Base-by-base conservation (phyloP, 352 stramenopile genomes). In the Pythium oligandrum region DNA sequence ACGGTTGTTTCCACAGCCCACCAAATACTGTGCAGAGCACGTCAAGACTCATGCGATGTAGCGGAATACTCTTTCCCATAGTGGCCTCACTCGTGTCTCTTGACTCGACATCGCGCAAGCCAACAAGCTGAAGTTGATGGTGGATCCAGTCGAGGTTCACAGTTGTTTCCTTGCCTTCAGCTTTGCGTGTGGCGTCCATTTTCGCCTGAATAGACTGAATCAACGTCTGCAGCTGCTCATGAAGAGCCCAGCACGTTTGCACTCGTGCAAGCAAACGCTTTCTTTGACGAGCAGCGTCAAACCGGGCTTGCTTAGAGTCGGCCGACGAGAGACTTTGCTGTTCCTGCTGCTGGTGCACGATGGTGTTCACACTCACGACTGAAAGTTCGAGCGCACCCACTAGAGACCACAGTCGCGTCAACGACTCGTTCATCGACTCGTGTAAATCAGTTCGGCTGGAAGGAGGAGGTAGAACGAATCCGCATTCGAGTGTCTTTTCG, bases 11-110 rank as follows among this genome's bases (percentile, higher is more conserved):
- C 63, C 57, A 76, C 6, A 78, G 54, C 12, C 63, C 60, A 60
- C 78, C 66, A 40, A 91, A 84, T 11, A 70, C 60, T 8, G 81
- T 55, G 43, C 73, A 83, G 11, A 78, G 46, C 5, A 77, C 67
- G n/a, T 54, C 55, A n/a, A 85, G 65, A 52, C 74, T 69, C 32
- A 89, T 40, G 4, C 74, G 70, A 50, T 71, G 70, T n/a, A 91
- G 38, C 7, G 46, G 17, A 48, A 48, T 48, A 31, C 9, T 48
- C 17, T 48, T 48, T 30, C 17, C 17, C 17, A 11, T 48, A 30
- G 17, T 30, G 43, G 43, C 17, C 17, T 11, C 43, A 48, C 43
- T 48, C 9, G 43, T 31, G 10, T 44, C 48, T 42, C 12, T 26
- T 17, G 10, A 39, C 0, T 49, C 32, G 30, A 26, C 17, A 26